phyloP scores from a whole-genome alignment of 345 rosid genomes.

The Hibiscus trionum region DNA sequence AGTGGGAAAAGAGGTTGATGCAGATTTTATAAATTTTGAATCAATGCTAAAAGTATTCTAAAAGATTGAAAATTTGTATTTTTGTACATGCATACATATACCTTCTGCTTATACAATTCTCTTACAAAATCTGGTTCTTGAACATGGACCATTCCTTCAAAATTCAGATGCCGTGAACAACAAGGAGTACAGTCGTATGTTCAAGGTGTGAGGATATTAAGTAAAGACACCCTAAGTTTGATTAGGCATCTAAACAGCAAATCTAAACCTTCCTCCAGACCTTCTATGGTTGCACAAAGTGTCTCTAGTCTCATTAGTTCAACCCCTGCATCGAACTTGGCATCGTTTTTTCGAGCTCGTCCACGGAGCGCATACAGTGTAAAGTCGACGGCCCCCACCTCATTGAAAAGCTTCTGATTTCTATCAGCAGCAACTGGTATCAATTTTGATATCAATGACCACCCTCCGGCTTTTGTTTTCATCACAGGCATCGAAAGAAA shows the following conservation, averaged over 20 bases:
- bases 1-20: too few relatives aligned
- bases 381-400: constrained; percentile 35
- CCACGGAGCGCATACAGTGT: constrained; percentile 18
- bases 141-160: not conserved
- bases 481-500: constrained; percentile 29
- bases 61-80: too few relatives aligned
- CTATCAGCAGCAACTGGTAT: constrained; percentile 16
- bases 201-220: constrained; percentile 27
- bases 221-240: constrained; percentile 37
- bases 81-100: too few relatives aligned
- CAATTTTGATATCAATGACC: constrained; percentile 36
- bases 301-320: constrained; percentile 25
- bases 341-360: constrained; percentile 8
- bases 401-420: constrained; percentile 27
- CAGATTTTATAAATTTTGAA: too few relatives aligned
- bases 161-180: not conserved
- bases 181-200: not conserved
- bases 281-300: constrained; percentile 23
- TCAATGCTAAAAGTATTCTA: too few relatives aligned
- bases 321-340: constrained; percentile 23
- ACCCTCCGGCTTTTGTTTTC: constrained; percentile 25
- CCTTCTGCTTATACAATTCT: not conserved
- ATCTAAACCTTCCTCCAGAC: constrained; percentile 29
- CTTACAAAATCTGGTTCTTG: constrained; percentile 7
- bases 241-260: constrained; percentile 33